Evolutionary conservation across 129 eudicot species (phyloP).

Genomic region (Mikania micrantha): DNA sequence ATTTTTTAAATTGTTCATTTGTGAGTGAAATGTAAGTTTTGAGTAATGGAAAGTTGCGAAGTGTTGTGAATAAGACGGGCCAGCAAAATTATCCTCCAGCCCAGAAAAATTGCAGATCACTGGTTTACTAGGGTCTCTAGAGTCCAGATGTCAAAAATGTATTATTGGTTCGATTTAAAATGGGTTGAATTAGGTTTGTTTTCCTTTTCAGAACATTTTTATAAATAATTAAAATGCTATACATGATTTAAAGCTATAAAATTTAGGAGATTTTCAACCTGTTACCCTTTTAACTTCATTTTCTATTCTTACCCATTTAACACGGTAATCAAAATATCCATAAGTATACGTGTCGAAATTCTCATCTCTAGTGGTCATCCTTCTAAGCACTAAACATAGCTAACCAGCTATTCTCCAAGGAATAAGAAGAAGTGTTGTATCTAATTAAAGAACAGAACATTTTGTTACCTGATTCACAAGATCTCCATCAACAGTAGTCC

Average conservation of each 20-base stretch:
- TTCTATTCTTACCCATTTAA: not conserved
- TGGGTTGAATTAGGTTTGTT: too few species aligned
- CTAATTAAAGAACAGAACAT: not conserved
- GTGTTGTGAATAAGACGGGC: not conserved
- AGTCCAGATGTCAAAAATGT: not conserved
- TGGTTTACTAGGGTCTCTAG: not conserved
- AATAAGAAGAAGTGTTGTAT: too few species aligned
- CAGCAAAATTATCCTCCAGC: not conserved
- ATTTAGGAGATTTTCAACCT: too few species aligned
- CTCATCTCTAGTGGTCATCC: too few species aligned
- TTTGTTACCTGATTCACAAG: conserved; percentile 20
- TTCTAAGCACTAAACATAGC: too few species aligned
- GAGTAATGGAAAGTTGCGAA: not conserved
- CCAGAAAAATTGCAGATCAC: too few species aligned
- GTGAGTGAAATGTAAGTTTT: not conserved
- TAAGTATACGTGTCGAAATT: not conserved
- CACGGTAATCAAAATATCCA: not conserved
- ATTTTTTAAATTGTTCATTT: not conserved
- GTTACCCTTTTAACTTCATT: not conserved
- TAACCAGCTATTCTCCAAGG: too few species aligned
- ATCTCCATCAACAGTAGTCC: not conserved
- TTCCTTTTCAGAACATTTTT: too few species aligned
- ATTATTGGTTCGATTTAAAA: too few species aligned
- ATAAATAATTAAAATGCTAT: too few species aligned
- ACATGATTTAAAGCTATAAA: too few species aligned